Evolutionary conservation across 257 asterid genomes (phyloP), one percentile per base, ranked within the genome.

Genomic region (Solanum peruvianum): DNA sequence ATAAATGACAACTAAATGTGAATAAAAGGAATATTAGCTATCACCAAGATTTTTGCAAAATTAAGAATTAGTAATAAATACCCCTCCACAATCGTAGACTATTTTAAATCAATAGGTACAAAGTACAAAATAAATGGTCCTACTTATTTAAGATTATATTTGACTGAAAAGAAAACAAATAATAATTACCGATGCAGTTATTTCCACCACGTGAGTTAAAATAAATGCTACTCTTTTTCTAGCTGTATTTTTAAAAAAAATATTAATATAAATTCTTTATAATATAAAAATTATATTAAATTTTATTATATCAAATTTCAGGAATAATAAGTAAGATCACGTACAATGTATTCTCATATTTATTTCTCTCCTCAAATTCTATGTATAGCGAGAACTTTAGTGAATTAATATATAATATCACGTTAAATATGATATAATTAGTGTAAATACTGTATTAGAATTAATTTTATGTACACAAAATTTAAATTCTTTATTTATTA

Each of bases 341-440:
- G 8, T 49, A 49, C 6, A 49, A 15, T 49, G 1, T 5, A 15
- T 3, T 6, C 60, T 49, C 16, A 3, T 15, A 15, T 3, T 16
- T 6, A 6, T 21, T 2, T 18, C 2, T 52, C 20, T 52, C 4
- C 1, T 52, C 0, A 3, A 52, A 16, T 52, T 21, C 4, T 52
- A 16, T 0, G 0, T 6, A 52, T 16, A 52, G 23, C 9, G 9
- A 3, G 12, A 2, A 6, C 1, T 52, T 1, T 52, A 16, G 23
- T 52, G 64, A 56, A 56, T 3, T 56, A 56, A 56, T 56, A 56
- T 56, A 20, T 2, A 56, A 18, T 20, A 18, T 18, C 25, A 1
- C 2, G 10, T 20, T 56, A 20, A 18, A 60, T 62, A 11, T 27
- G 29, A 67, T 27, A 27, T 27, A 49, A 16, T 52, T 52, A 14